Percentiles rank a stretch among this genome's conserved stretches.
Conservation (phyloP, 192 early-diverging fungal genomes). For the Chytriomyces sp. region DNA sequence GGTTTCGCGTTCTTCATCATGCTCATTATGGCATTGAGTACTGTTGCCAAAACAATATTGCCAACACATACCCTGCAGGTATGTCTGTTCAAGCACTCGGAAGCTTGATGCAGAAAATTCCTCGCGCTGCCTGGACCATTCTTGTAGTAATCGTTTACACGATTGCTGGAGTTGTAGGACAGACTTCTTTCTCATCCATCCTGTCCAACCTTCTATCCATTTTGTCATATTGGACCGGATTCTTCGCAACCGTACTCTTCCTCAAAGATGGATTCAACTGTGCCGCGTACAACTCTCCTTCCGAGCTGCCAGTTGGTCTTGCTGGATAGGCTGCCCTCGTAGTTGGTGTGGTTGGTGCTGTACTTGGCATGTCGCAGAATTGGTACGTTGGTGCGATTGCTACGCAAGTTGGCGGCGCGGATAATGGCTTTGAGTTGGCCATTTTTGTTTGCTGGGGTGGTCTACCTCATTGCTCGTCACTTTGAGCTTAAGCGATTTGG, state of each 20-base stretch:
- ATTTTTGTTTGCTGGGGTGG: slow-evolving; percentile 19
- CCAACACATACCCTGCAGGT: slow-evolving; percentile 36
- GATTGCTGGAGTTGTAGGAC: slow-evolving; percentile 27
- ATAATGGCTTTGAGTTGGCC: slow-evolving; percentile 39
- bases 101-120: slow-evolving; percentile 28
- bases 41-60: slow-evolving; percentile 36
- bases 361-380: slow-evolving; percentile 35
- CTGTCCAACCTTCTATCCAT: slow-evolving; percentile 33
- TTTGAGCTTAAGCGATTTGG: slow-evolving; percentile 30
- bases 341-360: slow-evolving; percentile 34
- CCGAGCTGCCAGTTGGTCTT: background rate
- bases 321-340: slow-evolving; percentile 17
- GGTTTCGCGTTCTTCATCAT: slow-evolving; percentile 26
- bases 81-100: slow-evolving; percentile 32
- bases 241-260: slow-evolving; percentile 26
- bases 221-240: slow-evolving; percentile 35
- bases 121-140: slow-evolving; percentile 33
- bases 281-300: background rate
- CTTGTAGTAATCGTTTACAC: slow-evolving; percentile 30
- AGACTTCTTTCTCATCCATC: slow-evolving; percentile 17
- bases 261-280: background rate
- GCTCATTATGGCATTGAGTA: slow-evolving; percentile 22
- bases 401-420: slow-evolving; percentile 34
- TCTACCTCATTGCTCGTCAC: slow-evolving; percentile 27
- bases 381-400: slow-evolving; percentile 39